Evolutionary conservation across 805 yeast species (phyloP).

Genomic region (Lachancea lanzarotensis): DNA sequence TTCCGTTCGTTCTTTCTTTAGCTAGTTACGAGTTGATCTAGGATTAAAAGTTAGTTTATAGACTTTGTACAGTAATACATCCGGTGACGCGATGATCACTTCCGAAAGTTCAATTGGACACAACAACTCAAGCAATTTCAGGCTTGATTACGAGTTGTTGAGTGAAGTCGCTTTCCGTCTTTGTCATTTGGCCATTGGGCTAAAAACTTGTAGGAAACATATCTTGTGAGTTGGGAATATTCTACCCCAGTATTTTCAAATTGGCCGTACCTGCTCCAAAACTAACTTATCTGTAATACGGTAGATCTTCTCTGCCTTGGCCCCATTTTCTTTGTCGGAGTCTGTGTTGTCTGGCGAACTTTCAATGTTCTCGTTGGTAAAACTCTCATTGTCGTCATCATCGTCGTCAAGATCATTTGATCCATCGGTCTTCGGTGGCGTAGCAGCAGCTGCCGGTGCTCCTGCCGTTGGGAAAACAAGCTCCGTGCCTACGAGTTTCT

Average conservation of each 20-base stretch:
- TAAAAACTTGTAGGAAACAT: no score
- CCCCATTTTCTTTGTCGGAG: conserved; percentile 7
- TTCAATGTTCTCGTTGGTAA: background rate
- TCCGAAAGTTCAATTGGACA: no score
- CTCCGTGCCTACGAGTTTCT: conserved; percentile 72
- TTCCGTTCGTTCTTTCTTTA: background rate
- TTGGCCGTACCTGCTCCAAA: conserved; percentile 22
- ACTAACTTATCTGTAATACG: conserved; percentile 26
- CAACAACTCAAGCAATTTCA: no score
- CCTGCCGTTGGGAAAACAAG: conserved; percentile 34
- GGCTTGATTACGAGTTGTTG: no score
- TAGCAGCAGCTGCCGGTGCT: conserved; percentile 20
- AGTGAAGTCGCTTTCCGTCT: no score
- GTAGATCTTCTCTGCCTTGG: conserved; percentile 23
- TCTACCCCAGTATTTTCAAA: conserved; percentile 11
- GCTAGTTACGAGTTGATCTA: no score
- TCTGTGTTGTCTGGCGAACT: background rate
- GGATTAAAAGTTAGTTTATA: no score
- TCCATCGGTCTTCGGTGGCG: conserved; percentile 15
- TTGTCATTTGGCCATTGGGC: no score
- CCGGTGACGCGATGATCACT: no score
- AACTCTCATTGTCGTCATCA: conserved; percentile 1
- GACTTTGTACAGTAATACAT: no score
- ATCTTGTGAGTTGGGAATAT: no score
- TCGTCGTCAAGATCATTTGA: conserved; percentile 5